A percentile compares a stretch with the other conserved stretches of the same genome.
These are phyloP conservation scores for Chrysoporthe deuterocubensis DNA, from an alignment of 2,329 filamentous ascomycete species.

Conservation along the genomic window DNA sequence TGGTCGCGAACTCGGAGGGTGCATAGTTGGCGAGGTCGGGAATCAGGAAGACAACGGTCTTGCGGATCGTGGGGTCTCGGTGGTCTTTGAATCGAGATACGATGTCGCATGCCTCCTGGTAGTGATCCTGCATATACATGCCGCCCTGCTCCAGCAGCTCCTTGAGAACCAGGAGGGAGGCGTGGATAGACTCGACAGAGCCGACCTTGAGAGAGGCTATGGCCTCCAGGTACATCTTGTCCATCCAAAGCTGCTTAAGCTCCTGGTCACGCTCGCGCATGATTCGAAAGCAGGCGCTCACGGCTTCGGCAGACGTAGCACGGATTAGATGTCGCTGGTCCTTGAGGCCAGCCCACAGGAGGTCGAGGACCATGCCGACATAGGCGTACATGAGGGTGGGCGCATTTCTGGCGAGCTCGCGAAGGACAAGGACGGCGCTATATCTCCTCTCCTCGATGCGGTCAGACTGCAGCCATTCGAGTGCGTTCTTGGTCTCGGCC, in stretches of 20 bases:
- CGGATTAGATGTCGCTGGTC: slow-evolving; percentile 91
- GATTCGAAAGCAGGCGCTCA: slow-evolving; percentile 94
- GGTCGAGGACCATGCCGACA: slow-evolving; percentile 91
- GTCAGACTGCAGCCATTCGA: slow-evolving; percentile 97
- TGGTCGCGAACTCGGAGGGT: slow-evolving; percentile 84
- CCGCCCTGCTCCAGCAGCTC: slow-evolving; percentile 92
- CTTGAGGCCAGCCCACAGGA: slow-evolving; percentile 92
- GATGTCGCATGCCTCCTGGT: slow-evolving; percentile 89
- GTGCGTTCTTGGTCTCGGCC: slow-evolving; percentile 91
- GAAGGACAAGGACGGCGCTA: slow-evolving; percentile 86
- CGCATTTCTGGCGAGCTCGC: slow-evolving; percentile 89
- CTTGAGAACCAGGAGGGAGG: slow-evolving; percentile 89
- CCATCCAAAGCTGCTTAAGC: slow-evolving; percentile 86
- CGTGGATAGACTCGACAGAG: slow-evolving; percentile 87
- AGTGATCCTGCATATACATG: slow-evolving; percentile 99
- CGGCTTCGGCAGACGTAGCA: slow-evolving; percentile 87
- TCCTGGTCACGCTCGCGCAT: slow-evolving; percentile 90
- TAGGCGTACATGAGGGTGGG: slow-evolving; percentile 95
- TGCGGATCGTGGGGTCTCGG: slow-evolving; percentile 82
- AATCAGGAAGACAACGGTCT: slow-evolving; percentile 88
- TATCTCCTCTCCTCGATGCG: slow-evolving; percentile 91
- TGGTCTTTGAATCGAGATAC: slow-evolving; percentile 93
- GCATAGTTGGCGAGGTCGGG: slow-evolving; percentile 92
- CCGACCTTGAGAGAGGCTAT: slow-evolving; percentile 77
- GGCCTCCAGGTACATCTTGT: slow-evolving; percentile 86